A percentile compares a stretch with the other conserved stretches of the same genome.
Conservation (phyloP, 768 basidiomycete species). For the Tricholoma bakamatsutake region DNA sequence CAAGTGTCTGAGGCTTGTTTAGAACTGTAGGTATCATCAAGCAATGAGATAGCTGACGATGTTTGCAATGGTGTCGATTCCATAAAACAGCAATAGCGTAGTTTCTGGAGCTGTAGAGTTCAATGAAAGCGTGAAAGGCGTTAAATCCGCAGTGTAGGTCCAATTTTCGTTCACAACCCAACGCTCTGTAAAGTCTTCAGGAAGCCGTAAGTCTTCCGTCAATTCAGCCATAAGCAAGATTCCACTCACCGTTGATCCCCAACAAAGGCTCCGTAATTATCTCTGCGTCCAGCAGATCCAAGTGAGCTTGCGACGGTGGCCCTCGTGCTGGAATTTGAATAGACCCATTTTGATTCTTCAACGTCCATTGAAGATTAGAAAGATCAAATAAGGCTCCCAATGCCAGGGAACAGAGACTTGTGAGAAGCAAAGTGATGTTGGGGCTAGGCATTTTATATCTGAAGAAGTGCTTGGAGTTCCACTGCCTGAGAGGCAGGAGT, state of each 20-base stretch:
- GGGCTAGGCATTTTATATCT: not conserved
- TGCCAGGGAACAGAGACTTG: not conserved
- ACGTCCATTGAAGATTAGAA: constrained; percentile 43
- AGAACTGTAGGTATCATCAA: not conserved
- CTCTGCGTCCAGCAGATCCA: constrained; percentile 46
- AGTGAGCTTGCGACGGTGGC: constrained; percentile 49
- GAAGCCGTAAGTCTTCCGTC: not conserved
- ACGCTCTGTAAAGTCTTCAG: constrained; percentile 45
- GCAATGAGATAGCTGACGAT: constrained; percentile 31
- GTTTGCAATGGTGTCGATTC: constrained; percentile 52
- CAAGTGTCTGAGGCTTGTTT: constrained; percentile 33
- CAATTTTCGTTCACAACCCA: constrained; percentile 54
- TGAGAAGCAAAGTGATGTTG: not conserved
- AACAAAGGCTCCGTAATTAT: constrained; percentile 49
- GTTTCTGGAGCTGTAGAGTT: constrained; percentile 18
- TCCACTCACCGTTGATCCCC: constrained; percentile 42
- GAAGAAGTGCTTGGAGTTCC: too few species aligned
- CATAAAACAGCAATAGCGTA: constrained; percentile 47
- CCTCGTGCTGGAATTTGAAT: constrained; percentile 46
- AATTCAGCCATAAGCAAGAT: not conserved
- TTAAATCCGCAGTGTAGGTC: constrained; percentile 51
- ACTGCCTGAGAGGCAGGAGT: too few species aligned
- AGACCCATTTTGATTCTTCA: constrained; percentile 47
- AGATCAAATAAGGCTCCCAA: constrained; percentile 33
- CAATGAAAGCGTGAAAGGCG: constrained; percentile 31